Base-by-base conservation (phyloP, 148 eudicot species). In the Arbutus unedo region DNA sequence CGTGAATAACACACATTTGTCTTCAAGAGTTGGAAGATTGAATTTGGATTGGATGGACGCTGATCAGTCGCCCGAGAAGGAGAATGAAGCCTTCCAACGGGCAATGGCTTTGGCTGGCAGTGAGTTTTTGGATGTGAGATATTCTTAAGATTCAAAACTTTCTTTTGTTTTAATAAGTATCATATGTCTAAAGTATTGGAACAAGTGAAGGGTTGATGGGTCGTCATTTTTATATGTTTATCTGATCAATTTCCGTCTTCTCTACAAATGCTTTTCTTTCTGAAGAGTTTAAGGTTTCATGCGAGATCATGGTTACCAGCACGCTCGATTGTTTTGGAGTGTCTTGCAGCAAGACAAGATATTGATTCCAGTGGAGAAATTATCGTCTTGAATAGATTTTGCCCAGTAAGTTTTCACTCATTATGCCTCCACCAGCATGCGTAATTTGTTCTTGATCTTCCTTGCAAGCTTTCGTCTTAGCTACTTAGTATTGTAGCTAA, bases 31-130 rank as follows among this genome's bases (percentile, higher is more conserved):
- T 73, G 98, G 97, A 81, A 91, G 90, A 83, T 75, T 94, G 78
- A 94, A 96, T 86, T 86, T 91, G 84, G 94, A 90, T 68, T 96
- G 98, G 98, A 94, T 87, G 80, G 95, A 92, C 83, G 89, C 94
- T 84, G 98, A 96, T 86, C 98, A 96, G 82, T 94, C 98, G 23
- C 81, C 93, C 78, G 98, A 93, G 81, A 90, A 86, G 76, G 98
- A 96, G 87, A 87, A 94, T 86, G 92, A 84, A 54, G 98, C 98
- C 80, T 96, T 96, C 83, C 89, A 87, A 77, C 87, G 83, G 79
- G 98, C 98, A 50, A 89, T 91, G 95, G 80, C 89, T 80, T 81
- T 94, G 82, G 90, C 98, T 73, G 98, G 98, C 75, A 88, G 82
- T 82, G 98, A 96, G 79, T 93, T 96, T 86, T 72, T 96, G 85